Evolutionary conservation across 257 asterid genomes (phyloP).

Genomic region (Perilla frutescens): DNA sequence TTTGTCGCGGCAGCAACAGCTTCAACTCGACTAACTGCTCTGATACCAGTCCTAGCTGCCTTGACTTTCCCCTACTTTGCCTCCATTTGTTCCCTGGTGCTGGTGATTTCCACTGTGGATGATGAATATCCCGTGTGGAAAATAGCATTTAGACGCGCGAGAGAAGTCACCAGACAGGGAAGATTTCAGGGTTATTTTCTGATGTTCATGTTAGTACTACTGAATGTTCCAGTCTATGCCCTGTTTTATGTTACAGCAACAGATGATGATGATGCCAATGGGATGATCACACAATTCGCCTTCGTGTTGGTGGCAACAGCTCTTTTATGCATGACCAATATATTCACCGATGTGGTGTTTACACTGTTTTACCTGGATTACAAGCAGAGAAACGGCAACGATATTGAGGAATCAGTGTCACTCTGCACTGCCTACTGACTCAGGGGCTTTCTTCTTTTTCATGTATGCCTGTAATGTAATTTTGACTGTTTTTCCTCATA

Average conservation of each 20-base stretch:
- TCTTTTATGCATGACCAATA: constrained; percentile 30
- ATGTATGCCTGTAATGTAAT: not conserved
- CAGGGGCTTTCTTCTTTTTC: not conserved
- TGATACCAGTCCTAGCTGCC: not conserved
- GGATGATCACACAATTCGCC: not conserved
- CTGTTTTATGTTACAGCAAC: constrained; percentile 22
- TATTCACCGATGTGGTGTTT: constrained; percentile 11
- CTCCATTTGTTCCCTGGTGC: constrained; percentile 19
- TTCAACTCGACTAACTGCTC: not conserved
- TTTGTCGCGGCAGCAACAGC: not conserved
- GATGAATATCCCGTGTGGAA: not conserved
- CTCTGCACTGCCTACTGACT: constrained; percentile 18
- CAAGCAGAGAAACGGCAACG: constrained; percentile 23
- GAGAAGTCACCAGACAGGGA: not conserved
- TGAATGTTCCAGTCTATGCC: constrained; percentile 31
- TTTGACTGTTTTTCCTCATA: not conserved
- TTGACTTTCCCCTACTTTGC: constrained; percentile 27
- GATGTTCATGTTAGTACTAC: constrained; percentile 12
- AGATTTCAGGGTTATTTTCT: constrained; percentile 7
- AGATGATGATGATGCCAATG: constrained; percentile 30
- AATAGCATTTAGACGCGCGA: not conserved
- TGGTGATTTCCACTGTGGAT: constrained; percentile 27
- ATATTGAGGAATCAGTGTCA: not conserved
- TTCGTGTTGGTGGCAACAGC: constrained; percentile 23
- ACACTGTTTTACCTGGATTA: constrained; percentile 27